Base-by-base conservation (phyloP, 106 monocot species). In the Hemerocallis citrina region DNA sequence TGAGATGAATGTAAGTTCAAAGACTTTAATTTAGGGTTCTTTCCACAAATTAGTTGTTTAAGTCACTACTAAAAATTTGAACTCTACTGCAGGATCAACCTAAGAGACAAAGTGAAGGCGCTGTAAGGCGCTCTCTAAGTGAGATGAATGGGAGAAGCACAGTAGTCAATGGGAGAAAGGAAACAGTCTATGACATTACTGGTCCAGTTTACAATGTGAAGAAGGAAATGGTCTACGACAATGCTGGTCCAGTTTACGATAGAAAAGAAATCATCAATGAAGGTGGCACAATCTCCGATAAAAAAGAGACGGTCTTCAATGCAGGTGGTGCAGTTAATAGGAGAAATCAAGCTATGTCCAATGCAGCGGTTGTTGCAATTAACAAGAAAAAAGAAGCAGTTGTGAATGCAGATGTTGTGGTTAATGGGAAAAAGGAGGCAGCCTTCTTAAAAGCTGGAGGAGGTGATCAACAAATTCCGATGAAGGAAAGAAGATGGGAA, bases 81-180 rank as follows among this genome's bases (percentile, higher is more conserved):
- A 16, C 31, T 16, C n/a, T 8, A 49, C 31, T 72, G 13, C 75
- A 79, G 84, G 72, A 72, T 55, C 40, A 45, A 62, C 52, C 65
- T 2, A 51, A 57, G 54, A 76, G 58, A 44, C 13, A 25, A 14
- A 27, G 5, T n/a, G 31, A 30, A 54, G 44, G n/a, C 38, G 41
- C 64, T n/a, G 15, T 69, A 52, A 55, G 39, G 32, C 24, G 66
- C n/a, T 63, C 63, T 15, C 23, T 34, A 24, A 7, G 23, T 39
- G 29, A 27, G 11, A 30, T 25, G 8, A 60, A 35, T 39, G 25
- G 35, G 20, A 49, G 22, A 9, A 57, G 47, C 59, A 12, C 23
- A 65, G 52, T 37, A 25, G 19, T 34, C 12, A 50, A 51, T 34
- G 42, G 24, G 16, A 28, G 47, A 11, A 34, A 65, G 0, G 29